Percentiles rank a stretch among this genome's conserved stretches.
Evolutionary conservation across 2,329 filamentous ascomycete species (phyloP).

Genomic region (Neofusicoccum cordaticola): DNA sequence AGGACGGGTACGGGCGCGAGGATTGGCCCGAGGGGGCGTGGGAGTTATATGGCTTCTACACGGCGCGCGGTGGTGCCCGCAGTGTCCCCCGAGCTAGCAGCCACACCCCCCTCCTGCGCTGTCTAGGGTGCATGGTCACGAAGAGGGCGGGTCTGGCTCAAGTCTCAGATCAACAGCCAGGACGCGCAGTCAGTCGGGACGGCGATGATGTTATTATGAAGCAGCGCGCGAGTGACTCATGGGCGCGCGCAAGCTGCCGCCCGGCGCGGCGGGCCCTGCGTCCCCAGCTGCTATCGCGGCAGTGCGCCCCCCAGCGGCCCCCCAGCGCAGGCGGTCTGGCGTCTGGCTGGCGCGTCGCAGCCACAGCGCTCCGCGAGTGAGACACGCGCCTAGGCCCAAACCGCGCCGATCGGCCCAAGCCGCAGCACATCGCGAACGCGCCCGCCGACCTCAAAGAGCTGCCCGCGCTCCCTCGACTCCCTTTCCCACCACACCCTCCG

Average conservation of each 20-base stretch:
- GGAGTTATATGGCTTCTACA: constrained; percentile 2
- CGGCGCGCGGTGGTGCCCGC: constrained; percentile 11
- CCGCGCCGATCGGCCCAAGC: constrained; percentile 8
- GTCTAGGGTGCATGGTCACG: constrained; percentile 12
- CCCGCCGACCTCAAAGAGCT: constrained; percentile 6
- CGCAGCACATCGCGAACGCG: constrained; percentile 7
- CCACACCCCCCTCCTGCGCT: constrained; percentile 11
- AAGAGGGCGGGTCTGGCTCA: constrained; percentile 4
- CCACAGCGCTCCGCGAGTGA: constrained; percentile 2
- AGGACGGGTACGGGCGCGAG: background rate
- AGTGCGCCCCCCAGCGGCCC: background rate
- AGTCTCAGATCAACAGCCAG: constrained; percentile 16
- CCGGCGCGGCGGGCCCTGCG: constrained; percentile 5
- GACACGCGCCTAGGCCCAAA: constrained; percentile 12
- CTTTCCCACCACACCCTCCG: constrained; percentile 16
- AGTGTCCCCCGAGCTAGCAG: background rate
- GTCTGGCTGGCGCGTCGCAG: background rate
- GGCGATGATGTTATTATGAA: constrained; percentile 12
- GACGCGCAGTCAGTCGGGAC: constrained; percentile 6
- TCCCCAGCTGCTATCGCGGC: constrained; percentile 8
- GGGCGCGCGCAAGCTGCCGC: constrained; percentile 11
- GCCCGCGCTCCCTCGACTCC: constrained; percentile 9
- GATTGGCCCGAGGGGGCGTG: constrained; percentile 13
- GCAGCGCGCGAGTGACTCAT: constrained; percentile 14
- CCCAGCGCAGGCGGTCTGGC: background rate